Base-by-base conservation (phyloP, 1,284 basidiomycete genomes). In the Ustanciosporium gigantosporum region DNA sequence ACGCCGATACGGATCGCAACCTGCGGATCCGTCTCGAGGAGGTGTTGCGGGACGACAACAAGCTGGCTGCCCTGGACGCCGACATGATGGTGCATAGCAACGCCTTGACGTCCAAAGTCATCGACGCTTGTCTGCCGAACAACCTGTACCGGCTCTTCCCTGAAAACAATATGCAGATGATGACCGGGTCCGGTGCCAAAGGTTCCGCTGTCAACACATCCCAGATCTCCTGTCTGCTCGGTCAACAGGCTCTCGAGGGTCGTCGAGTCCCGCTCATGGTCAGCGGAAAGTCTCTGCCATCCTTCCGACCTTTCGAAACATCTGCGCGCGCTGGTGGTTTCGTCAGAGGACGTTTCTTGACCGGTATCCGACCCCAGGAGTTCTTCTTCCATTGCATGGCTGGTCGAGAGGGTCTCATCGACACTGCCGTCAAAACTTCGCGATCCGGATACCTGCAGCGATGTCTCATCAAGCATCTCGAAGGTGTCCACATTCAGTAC, bases 371-470 rank as follows among this genome's bases (percentile, higher is more conserved):
- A 61, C 95, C 95, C 0, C 95, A 99, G 78, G 95, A 99, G 79
- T 99, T 96, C 81, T 99, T 96, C 82, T 99, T 99, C 84, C 95
- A 98, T 81, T 97, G 95, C 79, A 99, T 99, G 95, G 93, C 95
- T 52, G 95, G 95, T 44, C 87, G 95, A 70, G 95, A 98, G 81
- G 95, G 95, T 79, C 84, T 99, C 25, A 99, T 98, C 74, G 95
- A 99, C 78, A 99, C 95, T 9, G 95, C 95, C 39, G 95, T 99
- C 80, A 99, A 99, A 81, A 99, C 95, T 5, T 91, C 90, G 64
- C 90, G 95, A 62, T 99, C 95, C 9, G 95, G 95, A 19, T 99
- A 99, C 79, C 84, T 99, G 36, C 95, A 99, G 78, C 86, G 95
- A 49, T 98, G 95, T 81, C 82, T 98, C 67, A 95, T 98, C 83